Conservation (phyloP, 1,284 basidiomycete species). For the Trametes polyzona region DNA sequence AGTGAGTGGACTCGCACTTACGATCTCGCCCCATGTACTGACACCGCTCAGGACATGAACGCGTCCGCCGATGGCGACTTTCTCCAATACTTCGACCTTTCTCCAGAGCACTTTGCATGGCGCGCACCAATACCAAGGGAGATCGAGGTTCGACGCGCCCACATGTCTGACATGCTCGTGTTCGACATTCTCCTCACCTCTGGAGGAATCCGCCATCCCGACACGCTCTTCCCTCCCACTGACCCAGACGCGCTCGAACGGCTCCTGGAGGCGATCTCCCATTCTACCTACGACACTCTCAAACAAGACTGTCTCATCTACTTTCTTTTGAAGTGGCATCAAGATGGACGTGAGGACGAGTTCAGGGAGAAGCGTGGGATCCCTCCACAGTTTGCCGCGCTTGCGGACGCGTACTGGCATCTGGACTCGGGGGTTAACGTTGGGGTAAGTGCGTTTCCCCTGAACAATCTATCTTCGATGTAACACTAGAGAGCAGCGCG, state of each 20-base stretch:
- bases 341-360: slow-evolving; percentile 60
- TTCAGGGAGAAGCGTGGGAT: slow-evolving; percentile 63
- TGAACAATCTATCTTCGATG: background rate
- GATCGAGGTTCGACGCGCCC: slow-evolving; percentile 64
- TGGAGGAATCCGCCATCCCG: slow-evolving; percentile 62
- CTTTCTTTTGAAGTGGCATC: slow-evolving; percentile 75
- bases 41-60: slow-evolving; percentile 17
- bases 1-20: slow-evolving; percentile 5
- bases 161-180: slow-evolving; percentile 65
- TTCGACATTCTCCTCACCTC: slow-evolving; percentile 73
- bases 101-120: slow-evolving; percentile 53
- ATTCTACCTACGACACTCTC: slow-evolving; percentile 66
- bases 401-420: slow-evolving; percentile 81
- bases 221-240: slow-evolving; percentile 69
- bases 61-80: slow-evolving; percentile 19
- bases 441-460: slow-evolving; percentile 47
- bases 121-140: slow-evolving; percentile 47
- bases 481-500: slow-evolving; percentile 46
- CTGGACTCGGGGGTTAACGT: slow-evolving; percentile 70
- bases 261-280: slow-evolving; percentile 63
- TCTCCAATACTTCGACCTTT: slow-evolving; percentile 49
- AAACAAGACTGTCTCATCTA: slow-evolving; percentile 81
- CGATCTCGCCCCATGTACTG: background rate
- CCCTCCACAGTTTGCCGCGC: slow-evolving; percentile 69
- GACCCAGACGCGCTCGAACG: slow-evolving; percentile 53